Percentiles rank a stretch among this genome's conserved stretches.
phyloP scores from a whole-genome alignment of 345 rosid genomes.

The Stellera chamaejasme region DNA sequence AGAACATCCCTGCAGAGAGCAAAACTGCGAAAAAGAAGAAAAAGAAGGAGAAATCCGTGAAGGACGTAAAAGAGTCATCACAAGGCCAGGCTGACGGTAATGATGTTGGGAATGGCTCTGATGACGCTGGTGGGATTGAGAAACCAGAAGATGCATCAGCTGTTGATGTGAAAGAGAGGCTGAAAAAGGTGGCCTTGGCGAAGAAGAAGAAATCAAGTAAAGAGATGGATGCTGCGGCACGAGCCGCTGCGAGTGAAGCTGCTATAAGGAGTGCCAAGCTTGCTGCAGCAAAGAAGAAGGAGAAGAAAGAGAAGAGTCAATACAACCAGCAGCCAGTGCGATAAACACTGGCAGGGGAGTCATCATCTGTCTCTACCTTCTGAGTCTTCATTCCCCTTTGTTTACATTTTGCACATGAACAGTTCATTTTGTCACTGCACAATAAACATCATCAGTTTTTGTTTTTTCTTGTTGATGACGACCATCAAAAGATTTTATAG shows the following conservation, averaged over 20 bases:
- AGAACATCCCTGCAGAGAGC: constrained; percentile 43
- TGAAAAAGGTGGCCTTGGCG: constrained; percentile 44
- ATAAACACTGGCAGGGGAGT: constrained; percentile 20
- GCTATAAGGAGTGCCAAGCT: constrained; percentile 67
- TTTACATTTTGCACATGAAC: constrained; percentile 11
- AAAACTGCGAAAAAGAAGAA: constrained; percentile 71
- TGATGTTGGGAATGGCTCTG: constrained; percentile 17
- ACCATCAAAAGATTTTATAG: constrained; percentile 12
- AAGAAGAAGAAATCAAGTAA: constrained; percentile 78
- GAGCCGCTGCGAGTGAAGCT: constrained; percentile 67
- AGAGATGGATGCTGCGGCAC: constrained; percentile 69
- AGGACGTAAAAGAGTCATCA: constrained; percentile 49
- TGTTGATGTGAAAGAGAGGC: constrained; percentile 52
- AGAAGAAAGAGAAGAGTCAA: constrained; percentile 82
- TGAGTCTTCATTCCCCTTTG: constrained; percentile 1
- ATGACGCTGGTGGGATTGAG: constrained; percentile 27
- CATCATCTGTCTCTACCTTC: not conserved
- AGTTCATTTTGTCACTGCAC: constrained; percentile 19
- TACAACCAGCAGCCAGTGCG: constrained; percentile 74
- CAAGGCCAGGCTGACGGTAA: constrained; percentile 27
- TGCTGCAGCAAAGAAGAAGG: constrained; percentile 85
- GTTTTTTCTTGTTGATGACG: constrained; percentile 16
- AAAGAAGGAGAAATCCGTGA: constrained; percentile 50
- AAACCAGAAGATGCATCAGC: constrained; percentile 34
- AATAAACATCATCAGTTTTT: constrained; percentile 22